These are phyloP conservation scores for Russula ochroleuca DNA, from an alignment of 768 basidiomycete genomes.

Conservation along the genomic window DNA sequence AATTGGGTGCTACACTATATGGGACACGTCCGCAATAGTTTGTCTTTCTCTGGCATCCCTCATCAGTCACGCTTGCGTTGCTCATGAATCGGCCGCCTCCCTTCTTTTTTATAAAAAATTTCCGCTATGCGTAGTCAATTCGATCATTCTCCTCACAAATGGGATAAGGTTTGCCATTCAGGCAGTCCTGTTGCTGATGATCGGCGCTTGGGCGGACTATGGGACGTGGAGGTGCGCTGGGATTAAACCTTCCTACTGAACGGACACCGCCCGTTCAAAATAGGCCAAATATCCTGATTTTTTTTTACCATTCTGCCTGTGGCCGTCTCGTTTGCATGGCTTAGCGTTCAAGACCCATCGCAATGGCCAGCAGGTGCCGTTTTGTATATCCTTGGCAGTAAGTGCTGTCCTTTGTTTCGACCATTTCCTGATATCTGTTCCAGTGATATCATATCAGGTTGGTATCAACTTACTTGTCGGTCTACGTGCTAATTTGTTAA, in stretches of 20 bases:
- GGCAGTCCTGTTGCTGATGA: constrained; percentile 55
- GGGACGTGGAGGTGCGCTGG: constrained; percentile 61
- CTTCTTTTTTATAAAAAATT: background rate
- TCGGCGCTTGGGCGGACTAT: constrained; percentile 81
- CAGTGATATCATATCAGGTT: constrained; percentile 72
- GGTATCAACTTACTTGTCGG: background rate
- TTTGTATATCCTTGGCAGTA: constrained; percentile 61
- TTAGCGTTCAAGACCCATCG: constrained; percentile 62
- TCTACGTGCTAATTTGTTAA: background rate
- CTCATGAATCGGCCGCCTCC: background rate
- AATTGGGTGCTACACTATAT: constrained; percentile 65
- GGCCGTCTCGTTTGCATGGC: constrained; percentile 71
- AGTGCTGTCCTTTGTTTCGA: constrained; percentile 31
- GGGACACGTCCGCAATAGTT: constrained; percentile 56
- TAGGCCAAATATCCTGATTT: constrained; percentile 73
- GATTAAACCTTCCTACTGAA: background rate
- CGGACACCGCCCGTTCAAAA: background rate
- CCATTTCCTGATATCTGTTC: constrained; percentile 19
- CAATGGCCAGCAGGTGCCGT: constrained; percentile 59
- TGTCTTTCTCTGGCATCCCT: constrained; percentile 29
- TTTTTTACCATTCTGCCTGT: constrained; percentile 65
- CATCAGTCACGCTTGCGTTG: background rate
- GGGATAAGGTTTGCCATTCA: constrained; percentile 78
- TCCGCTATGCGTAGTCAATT: constrained; percentile 49
- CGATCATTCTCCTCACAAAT: constrained; percentile 73